Percentiles rank a stretch among this genome's conserved stretches.
phyloP scores from a whole-genome alignment of 306 rosid genomes.

The Vigna hirtella region DNA sequence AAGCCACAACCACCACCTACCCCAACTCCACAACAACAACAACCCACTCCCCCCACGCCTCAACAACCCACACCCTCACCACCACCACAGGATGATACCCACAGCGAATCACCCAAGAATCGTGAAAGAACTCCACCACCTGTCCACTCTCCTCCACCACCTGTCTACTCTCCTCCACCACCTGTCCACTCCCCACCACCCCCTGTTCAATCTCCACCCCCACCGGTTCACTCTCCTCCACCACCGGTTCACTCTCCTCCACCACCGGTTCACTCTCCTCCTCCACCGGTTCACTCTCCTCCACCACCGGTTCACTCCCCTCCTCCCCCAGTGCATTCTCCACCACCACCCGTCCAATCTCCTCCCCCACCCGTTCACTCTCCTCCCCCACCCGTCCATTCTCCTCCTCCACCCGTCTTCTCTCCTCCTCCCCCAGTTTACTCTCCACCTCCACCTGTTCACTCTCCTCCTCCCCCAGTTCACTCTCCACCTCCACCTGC shows the following conservation, averaged over 20 bases:
- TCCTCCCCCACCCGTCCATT: background rate
- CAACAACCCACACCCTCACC: background rate
- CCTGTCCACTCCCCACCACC: background rate
- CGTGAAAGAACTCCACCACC: slow-evolving; percentile 21
- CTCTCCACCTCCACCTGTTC: background rate
- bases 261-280: slow-evolving; percentile 2
- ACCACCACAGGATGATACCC: slow-evolving; percentile 19
- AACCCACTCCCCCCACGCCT: background rate
- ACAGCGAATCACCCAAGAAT: background rate
- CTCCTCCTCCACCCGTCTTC: background rate
- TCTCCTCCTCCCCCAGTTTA: slow-evolving; percentile 23
- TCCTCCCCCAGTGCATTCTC: background rate
- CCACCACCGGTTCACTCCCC: slow-evolving; percentile 10
- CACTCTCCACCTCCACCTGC: slow-evolving; percentile 23
- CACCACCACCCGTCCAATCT: background rate
- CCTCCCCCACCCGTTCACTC: background rate
- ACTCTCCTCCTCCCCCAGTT: slow-evolving; percentile 25
- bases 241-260: slow-evolving; percentile 22
- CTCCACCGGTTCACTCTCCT: background rate
- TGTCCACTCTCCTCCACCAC: background rate
- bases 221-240: background rate
- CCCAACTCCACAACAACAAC: background rate
- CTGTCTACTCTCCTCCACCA: slow-evolving; percentile 18
- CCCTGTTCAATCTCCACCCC: background rate
- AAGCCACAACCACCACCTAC: background rate